Percentiles rank a stretch among this genome's conserved stretches.
phyloP scores from a whole-genome alignment of 352 stramenopile species.

The Phytopythium vexans region DNA sequence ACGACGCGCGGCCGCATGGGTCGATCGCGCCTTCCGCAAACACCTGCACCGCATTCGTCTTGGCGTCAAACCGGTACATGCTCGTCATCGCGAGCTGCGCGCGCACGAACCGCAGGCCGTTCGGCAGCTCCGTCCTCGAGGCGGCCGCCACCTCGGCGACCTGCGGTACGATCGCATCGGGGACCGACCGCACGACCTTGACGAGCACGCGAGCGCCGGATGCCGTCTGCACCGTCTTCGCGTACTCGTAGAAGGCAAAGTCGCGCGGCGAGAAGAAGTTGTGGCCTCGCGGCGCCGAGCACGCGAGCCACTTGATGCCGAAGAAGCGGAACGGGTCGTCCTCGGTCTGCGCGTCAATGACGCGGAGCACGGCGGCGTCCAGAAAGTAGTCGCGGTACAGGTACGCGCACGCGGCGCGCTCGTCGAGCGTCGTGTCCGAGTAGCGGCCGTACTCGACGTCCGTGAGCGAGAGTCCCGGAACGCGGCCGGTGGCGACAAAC shows the following conservation, averaged over 20 bases:
- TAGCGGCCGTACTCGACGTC: slow-evolving; percentile 73
- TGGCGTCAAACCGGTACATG: slow-evolving; percentile 59
- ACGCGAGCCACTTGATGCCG: slow-evolving; percentile 75
- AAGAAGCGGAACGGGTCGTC: slow-evolving; percentile 71
- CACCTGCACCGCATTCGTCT: slow-evolving; percentile 56
- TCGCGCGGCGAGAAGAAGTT: slow-evolving; percentile 61
- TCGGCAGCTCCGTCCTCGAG: slow-evolving; percentile 11
- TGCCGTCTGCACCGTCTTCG: slow-evolving; percentile 28
- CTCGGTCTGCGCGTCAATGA: slow-evolving; percentile 52
- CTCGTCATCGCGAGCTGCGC: slow-evolving; percentile 49
- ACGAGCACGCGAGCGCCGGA: slow-evolving; percentile 55
- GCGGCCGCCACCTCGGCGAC: slow-evolving; percentile 11
- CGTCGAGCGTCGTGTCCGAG: slow-evolving; percentile 63
- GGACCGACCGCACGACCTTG: slow-evolving; percentile 59
- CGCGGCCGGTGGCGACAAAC: slow-evolving; percentile 57
- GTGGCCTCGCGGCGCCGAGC: slow-evolving; percentile 27
- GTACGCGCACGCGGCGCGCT: slow-evolving; percentile 56
- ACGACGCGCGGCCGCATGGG: slow-evolving; percentile 39
- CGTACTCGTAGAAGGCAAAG: slow-evolving; percentile 61
- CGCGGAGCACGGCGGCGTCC: slow-evolving; percentile 63
- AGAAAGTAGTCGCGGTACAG: slow-evolving; percentile 63
- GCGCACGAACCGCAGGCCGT: slow-evolving; percentile 50
- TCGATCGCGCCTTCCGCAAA: slow-evolving; percentile 62
- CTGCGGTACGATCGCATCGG: slow-evolving; percentile 37
- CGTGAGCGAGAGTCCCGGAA: slow-evolving; percentile 51